Evolutionary conservation across 345 rosid genomes (phyloP), one percentile per base, ranked within the genome.

Genomic region (Melastoma malabathricum): DNA sequence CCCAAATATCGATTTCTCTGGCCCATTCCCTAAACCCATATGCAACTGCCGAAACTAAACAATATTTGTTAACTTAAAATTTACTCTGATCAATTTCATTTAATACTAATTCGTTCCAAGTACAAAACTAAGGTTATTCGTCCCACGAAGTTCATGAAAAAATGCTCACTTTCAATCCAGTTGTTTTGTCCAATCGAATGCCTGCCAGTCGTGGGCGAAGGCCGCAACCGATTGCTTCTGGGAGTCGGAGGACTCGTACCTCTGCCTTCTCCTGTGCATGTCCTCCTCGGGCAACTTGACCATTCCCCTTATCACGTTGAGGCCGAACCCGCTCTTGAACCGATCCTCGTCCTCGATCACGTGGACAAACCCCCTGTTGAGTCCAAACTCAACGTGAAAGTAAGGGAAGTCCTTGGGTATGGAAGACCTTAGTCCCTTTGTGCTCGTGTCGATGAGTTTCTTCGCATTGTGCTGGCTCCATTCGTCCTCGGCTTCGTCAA

Each of bases 381-480:
- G 63, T 52, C 97, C 94, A 19, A 92, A 87, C 72, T 92, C 97
- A 3, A 87, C 97, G 18, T 84, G 97, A 65, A 87, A 92, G 71
- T 90, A 90, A 0, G 96, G 96, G 54, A 90, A 90, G 55, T 86
- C 79, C 73, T 84, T 84, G 0, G 98, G 94, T 16, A 90, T 84
- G 23, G 97, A 87, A 50, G 74, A 77, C 10, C 84, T 79, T 49
- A 92, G 63, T 53, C 98, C 97, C 64, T 87, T 92, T 55, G 66
- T 73, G 47, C 93, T 82, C 1, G 98, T 92, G 62, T 87, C 97
- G 1, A 81, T 92, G 22, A 92, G 84, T 73, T 75, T 92, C 77
- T 87, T 92, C 15, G 97, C 86, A 44, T 84, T 87, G 65, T 90
- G 98, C 48, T 84, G 98, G 77, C 95, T 92, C 98, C 95, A 92